Evolutionary conservation across 108 stramenopile species (phyloP).

Genomic region (Cyclotella sp.): DNA sequence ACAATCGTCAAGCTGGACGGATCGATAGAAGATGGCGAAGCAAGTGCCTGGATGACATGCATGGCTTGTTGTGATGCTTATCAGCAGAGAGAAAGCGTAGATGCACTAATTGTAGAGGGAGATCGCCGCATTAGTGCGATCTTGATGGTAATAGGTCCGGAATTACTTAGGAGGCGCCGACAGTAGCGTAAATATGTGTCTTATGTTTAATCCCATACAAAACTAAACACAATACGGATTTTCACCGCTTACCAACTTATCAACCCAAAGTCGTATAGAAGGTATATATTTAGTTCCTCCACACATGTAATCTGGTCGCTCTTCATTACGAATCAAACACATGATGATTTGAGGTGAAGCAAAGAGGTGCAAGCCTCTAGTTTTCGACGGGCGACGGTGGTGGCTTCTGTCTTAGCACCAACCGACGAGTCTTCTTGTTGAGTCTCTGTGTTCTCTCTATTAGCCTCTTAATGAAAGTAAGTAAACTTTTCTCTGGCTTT

Average conservation of each 20-base stretch:
- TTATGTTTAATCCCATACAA: too few species aligned
- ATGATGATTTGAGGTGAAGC: too few species aligned
- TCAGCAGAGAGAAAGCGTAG: conserved; percentile 79
- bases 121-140: conserved; percentile 75
- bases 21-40: conserved; percentile 85
- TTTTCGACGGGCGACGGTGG: neutral
- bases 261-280: too few species aligned
- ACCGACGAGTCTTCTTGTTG: conserved; percentile 37
- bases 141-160: conserved; percentile 82
- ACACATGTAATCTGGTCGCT: too few species aligned
- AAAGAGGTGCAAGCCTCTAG: neutral
- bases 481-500: conserved; percentile 42
- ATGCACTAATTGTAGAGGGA: conserved; percentile 54
- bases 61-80: conserved; percentile 91
- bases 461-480: conserved; percentile 35
- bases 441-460: conserved; percentile 47
- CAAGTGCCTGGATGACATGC: conserved; percentile 86
- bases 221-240: too few species aligned
- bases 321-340: too few species aligned
- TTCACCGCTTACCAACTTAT: too few species aligned
- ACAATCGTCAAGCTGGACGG: conserved; percentile 76
- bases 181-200: neutral
- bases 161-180: conserved; percentile 69
- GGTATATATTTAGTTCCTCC: too few species aligned
- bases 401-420: conserved; percentile 10